Conservation (phyloP, 345 rosid genomes). For the Eucalyptus lansdowneana region DNA sequence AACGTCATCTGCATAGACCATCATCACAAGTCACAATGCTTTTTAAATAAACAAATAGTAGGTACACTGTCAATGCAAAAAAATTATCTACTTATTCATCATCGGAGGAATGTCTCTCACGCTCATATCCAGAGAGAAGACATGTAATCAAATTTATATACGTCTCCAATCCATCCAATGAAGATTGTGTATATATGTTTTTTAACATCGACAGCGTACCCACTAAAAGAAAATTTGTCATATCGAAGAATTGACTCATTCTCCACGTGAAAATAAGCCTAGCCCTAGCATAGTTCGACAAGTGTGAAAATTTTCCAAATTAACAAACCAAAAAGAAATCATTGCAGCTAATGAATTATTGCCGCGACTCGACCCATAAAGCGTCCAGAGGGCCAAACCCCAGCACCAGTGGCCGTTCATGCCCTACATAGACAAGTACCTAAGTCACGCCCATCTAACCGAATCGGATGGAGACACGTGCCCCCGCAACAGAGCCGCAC, state of each 20-base stretch:
- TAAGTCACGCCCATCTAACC: background rate
- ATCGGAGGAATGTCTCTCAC: background rate
- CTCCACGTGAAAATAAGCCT: background rate
- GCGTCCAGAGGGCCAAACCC: background rate
- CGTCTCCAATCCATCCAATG: background rate
- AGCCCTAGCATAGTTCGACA: background rate
- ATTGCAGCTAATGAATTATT: background rate
- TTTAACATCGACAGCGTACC: background rate
- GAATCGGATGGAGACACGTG: background rate
- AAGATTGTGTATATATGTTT: rapidly evolving
- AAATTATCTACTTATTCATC: background rate
- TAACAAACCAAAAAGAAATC: background rate
- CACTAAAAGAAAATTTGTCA: background rate
- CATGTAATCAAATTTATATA: background rate
- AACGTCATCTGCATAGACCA: background rate
- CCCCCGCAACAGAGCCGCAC: background rate
- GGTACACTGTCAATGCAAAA: background rate
- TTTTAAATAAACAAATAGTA: too few species aligned
- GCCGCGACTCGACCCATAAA: background rate
- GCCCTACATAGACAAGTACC: background rate
- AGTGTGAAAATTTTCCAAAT: background rate
- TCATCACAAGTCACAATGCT: rapidly evolving
- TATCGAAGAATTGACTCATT: background rate
- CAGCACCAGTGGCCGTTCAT: background rate
- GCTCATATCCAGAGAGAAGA: rapidly evolving